Evolutionary conservation across 2,329 filamentous ascomycete species (phyloP), one percentile per base, ranked within the genome.

Genomic region (Alternaria angustiovoidea): DNA sequence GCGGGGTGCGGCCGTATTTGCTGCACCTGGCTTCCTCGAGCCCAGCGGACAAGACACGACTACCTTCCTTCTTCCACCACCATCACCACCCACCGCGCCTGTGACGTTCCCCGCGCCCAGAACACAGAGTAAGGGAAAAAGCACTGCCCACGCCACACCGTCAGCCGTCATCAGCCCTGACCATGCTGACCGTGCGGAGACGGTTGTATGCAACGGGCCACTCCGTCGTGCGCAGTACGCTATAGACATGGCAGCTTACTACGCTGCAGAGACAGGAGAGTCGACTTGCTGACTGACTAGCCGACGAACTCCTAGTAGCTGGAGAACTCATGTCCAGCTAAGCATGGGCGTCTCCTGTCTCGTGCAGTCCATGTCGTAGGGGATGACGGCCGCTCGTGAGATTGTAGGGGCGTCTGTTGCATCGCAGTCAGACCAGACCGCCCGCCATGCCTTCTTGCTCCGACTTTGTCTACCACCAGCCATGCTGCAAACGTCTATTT

Each of bases 311-410:
- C 24, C 24, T 26, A 7, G 24, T 26, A 26, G 24, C 24, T 26
- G 24, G 24, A 26, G 24, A n/a, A n/a, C 24, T 41, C 39, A 24
- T 24, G 39, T 24, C 39, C 8, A 26, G 20, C 46, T 7, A 22
- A 36, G 46, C 46, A 49, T 38, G 32, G 46, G 32, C 46, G 52
- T 24, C 43, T 54, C 42, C 51, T 54, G 30, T 36, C 54, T 48
- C 54, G 47, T 51, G 38, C 38, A 42, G 36, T n/a, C 28, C 43
- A 44, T 44, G 34, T 39, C 48, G 30, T 42, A 39, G 54, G 57
- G 52, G 42, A 61, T 55, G 63, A 59, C 59, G 32, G 59, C 59
- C 59, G 59, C 59, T 59, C 32, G 61, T 64, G 62, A 64, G 49
- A 65, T 59, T 62, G 55, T 20, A 44, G 44, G 46, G 26, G 38